Conservation (phyloP, 2,329 filamentous ascomycete genomes). For the Trichoderma endophyticum region DNA sequence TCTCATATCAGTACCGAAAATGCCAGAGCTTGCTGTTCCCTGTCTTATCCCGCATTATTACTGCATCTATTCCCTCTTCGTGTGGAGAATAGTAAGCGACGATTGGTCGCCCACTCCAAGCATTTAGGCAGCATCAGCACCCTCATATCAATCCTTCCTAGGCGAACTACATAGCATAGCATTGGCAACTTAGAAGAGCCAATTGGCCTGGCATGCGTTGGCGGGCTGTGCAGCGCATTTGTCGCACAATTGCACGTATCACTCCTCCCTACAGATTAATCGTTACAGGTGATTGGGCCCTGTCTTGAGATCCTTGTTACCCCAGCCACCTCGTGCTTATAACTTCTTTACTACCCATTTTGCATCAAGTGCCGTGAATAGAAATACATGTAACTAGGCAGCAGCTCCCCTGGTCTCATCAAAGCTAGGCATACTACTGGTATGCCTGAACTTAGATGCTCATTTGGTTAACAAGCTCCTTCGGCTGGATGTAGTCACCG, state of each 20-base stretch:
- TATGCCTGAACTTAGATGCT: not conserved
- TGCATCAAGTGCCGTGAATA: not conserved
- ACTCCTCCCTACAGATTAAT: not conserved
- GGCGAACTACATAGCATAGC: not conserved
- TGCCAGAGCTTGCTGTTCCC: not conserved
- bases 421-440: not conserved
- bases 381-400: not conserved
- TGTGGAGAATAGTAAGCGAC: not conserved
- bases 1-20: not conserved
- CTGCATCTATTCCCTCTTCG: not conserved
- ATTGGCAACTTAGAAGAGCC: not conserved
- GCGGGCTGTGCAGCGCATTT: not conserved
- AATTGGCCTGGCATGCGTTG: not conserved
- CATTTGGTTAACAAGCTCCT: not conserved
- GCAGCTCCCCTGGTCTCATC: not conserved
- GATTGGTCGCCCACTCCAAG: not conserved
- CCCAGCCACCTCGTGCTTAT: not conserved
- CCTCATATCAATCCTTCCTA: not conserved
- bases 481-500: not conserved
- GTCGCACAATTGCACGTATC: not conserved
- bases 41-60: not conserved
- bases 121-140: not conserved
- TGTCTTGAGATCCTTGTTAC: not conserved
- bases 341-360: not conserved
- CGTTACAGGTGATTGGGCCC: not conserved